These are phyloP conservation scores for Haplosporangium sp. DNA, from an alignment of 371 early-diverging fungal genomes.

Conservation along the genomic window DNA sequence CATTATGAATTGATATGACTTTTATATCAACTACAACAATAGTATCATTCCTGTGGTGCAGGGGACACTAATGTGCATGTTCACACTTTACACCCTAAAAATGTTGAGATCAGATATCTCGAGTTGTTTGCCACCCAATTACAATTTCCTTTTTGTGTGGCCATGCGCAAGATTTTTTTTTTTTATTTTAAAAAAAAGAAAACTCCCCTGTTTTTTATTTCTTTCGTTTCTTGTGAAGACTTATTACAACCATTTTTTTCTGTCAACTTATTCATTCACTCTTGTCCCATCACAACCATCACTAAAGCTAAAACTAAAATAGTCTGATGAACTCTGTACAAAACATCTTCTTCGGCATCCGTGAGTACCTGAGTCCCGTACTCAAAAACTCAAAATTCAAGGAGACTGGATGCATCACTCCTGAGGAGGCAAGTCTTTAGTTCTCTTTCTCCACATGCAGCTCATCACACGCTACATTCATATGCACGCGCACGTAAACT, in stretches of 20 bases:
- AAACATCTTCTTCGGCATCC: slow-evolving; percentile 78
- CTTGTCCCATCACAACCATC: neutral
- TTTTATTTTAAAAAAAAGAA: neutral
- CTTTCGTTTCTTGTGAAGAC: neutral
- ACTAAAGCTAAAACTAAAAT: neutral
- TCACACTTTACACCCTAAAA: too few species aligned
- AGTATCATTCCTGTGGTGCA: too few species aligned
- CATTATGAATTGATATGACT: too few species aligned
- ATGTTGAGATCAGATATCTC: too few species aligned
- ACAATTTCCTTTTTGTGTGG: neutral
- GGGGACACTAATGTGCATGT: too few species aligned
- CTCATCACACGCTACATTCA: neutral
- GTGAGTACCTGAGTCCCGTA: slow-evolving; percentile 94
- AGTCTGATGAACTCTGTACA: slow-evolving; percentile 64
- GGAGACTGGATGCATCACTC: slow-evolving; percentile 93
- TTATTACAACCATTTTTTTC: neutral
- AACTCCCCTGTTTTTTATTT: slow-evolving; percentile 1
- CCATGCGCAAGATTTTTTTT: neutral
- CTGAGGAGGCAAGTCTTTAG: slow-evolving; percentile 84
- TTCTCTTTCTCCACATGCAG: neutral
- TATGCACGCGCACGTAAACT: neutral
- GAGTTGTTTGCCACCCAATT: too few species aligned
- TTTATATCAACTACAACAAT: too few species aligned
- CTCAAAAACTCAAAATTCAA: slow-evolving; percentile 95
- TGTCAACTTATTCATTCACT: neutral